Evolutionary conservation across 805 yeast species (phyloP), one percentile per base, ranked within the genome.

Genomic region (Dipodascus albidus): DNA sequence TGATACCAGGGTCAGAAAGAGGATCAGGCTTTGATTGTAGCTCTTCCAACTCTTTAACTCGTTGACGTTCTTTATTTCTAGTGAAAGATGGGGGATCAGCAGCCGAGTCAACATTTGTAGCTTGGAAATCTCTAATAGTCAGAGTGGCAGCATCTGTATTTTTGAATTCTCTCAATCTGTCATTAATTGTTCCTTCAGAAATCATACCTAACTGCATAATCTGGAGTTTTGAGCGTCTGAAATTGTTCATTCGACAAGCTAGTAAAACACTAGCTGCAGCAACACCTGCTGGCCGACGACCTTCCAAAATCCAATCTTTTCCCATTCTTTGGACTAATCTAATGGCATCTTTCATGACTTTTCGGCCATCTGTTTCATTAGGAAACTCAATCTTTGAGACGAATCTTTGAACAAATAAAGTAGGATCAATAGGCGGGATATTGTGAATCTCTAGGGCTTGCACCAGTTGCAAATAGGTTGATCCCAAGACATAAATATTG

Each of bases 221-320:
- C 66, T 95, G 98, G 0, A 90, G 79, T 66, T 91, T 96, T 1
- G 95, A 83, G 63, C 98, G 76, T 64, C 96, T 77, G 65, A 86
- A 83, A 64, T 90, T 90, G 69, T 93, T 93, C 98, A 93, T 95
- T 68, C 99, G 78, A 1, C 97, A 93, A 0, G 99, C 99, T 51
- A 93, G 70, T 48, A 95, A 66, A 1, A 93, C 74, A 68, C 97
- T 89, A 0, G 99, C 99, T 21, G 98, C 99, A 0, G 99, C 99
- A 52, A 93, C 81, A 62, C 99, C 99, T 0, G 99, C 98, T 0
- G 99, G 99, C 57, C 98, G 76, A 64, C 99, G 78, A 23, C 99
- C 99, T 69, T 88, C 95, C 65, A 83, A 87, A 60, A 93, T 85
- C 97, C 98, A 93, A 64, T 93, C 98, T 47, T 81, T 79, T 14